A percentile compares a stretch with the other conserved stretches of the same genome.
Conservation (phyloP, 2,329 filamentous ascomycete species). For the Aspergillus sp. region DNA sequence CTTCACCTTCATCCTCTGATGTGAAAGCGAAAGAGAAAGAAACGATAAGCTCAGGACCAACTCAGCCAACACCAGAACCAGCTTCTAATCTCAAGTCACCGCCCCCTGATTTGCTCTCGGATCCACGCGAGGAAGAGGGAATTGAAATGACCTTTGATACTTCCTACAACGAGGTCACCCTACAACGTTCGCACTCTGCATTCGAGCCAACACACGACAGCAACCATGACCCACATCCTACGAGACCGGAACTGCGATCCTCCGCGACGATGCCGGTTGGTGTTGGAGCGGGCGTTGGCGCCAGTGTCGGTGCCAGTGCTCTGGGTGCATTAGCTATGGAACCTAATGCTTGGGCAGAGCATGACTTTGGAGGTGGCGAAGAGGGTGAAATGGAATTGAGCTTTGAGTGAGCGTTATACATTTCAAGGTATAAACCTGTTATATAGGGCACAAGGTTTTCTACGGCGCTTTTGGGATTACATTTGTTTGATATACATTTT, state of each 20-base stretch:
- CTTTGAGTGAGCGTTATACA: constrained; percentile 55
- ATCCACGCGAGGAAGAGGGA: constrained; percentile 21
- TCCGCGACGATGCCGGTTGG: constrained; percentile 26
- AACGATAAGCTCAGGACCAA: constrained; percentile 27
- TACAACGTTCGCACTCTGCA: constrained; percentile 14
- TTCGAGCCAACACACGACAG: constrained; percentile 2
- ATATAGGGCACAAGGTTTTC: background rate
- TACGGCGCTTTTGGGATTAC: background rate
- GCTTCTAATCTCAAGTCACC: constrained; percentile 7
- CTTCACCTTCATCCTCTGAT: constrained; percentile 18
- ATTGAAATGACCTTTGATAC: constrained; percentile 68
- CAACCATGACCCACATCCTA: constrained; percentile 7
- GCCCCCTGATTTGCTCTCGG: constrained; percentile 1
- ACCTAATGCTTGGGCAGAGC: constrained; percentile 64
- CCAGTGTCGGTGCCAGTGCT: constrained; percentile 18
- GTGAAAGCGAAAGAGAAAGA: constrained; percentile 37
- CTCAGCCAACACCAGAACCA: constrained; percentile 15
- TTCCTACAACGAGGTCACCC: constrained; percentile 43
- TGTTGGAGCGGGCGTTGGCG: constrained; percentile 10
- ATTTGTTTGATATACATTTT: background rate
- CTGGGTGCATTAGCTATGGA: constrained; percentile 30
- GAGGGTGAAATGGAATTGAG: constrained; percentile 75
- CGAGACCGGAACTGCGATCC: constrained; percentile 24
- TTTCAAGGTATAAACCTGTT: background rate
- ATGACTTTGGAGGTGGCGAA: constrained; percentile 60